Evolutionary conservation across 2,329 filamentous ascomycete genomes (phyloP).

Genomic region (Clonostachys byssicola): DNA sequence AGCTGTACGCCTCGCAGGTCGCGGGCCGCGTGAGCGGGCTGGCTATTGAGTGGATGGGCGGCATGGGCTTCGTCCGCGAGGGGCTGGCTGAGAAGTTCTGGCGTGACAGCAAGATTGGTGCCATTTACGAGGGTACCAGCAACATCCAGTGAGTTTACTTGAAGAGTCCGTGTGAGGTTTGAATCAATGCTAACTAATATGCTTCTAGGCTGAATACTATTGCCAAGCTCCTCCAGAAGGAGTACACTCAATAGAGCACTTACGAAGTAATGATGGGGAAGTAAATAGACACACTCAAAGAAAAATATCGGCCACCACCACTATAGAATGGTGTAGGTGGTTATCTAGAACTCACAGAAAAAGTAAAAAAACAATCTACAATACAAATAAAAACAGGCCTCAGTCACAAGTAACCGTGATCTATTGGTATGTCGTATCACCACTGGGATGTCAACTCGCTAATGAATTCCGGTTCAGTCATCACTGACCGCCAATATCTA

Average conservation of each 20-base stretch:
- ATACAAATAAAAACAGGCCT: too few species aligned
- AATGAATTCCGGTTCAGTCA: too few species aligned
- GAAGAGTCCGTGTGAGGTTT: background rate
- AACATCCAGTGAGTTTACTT: conserved; percentile 57
- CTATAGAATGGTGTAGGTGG: too few species aligned
- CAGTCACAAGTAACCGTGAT: too few species aligned
- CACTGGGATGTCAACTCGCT: too few species aligned
- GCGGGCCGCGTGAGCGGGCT: conserved; percentile 80
- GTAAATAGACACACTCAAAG: too few species aligned
- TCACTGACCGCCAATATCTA: too few species aligned
- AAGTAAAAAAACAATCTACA: too few species aligned
- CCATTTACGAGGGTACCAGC: conserved; percentile 92
- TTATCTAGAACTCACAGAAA: too few species aligned
- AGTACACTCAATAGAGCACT: conserved; percentile 41
- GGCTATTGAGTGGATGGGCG: conserved; percentile 98
- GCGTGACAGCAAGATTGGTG: conserved; percentile 96
- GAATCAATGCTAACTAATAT: conserved; percentile 10
- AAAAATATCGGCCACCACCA: too few species aligned
- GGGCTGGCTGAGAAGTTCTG: conserved; percentile 97
- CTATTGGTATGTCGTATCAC: too few species aligned
- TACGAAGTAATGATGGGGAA: background rate
- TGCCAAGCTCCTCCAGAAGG: conserved; percentile 58
- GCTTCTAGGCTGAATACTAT: conserved; percentile 51
- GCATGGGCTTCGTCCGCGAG: conserved; percentile 97
- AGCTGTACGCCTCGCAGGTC: conserved; percentile 90